Percentiles rank a stretch among this genome's conserved stretches.
Evolutionary conservation across 371 early-diverging fungal genomes (phyloP).

Genomic region (Mucor circinelloides): DNA sequence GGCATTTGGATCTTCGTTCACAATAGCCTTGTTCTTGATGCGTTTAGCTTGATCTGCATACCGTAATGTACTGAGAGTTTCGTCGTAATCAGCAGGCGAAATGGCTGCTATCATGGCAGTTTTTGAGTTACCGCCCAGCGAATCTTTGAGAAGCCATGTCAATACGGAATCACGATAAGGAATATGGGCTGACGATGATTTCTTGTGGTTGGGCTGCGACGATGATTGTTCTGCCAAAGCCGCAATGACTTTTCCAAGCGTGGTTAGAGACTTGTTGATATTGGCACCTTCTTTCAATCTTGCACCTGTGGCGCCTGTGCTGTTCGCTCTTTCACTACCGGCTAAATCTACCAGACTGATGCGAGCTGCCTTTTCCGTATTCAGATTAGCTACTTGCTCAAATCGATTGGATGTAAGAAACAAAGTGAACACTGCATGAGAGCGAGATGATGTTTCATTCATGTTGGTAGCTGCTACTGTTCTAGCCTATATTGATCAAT

Average conservation of each 20-base stretch:
- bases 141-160: conserved; percentile 92
- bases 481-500: conserved; percentile 47
- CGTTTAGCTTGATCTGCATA: conserved; percentile 92
- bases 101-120: conserved; percentile 90
- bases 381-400: conserved; percentile 55
- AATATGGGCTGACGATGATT: conserved; percentile 40
- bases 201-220: conserved; percentile 2
- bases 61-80: conserved; percentile 90
- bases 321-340: conserved; percentile 92
- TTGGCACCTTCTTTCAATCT: conserved; percentile 96
- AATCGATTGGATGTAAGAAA: conserved; percentile 65
- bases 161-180: conserved; percentile 88
- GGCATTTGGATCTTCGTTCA: conserved; percentile 87
- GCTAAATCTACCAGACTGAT: conserved; percentile 82
- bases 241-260: conserved; percentile 95
- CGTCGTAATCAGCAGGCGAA: conserved; percentile 76
- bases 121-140: conserved; percentile 89
- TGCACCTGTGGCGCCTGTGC: conserved; percentile 91
- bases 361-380: conserved; percentile 71
- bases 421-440: conserved; percentile 92
- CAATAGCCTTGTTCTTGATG: conserved; percentile 85
- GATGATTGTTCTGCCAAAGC: conserved; percentile 78
- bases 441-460: conserved; percentile 90
- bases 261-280: conserved; percentile 95
- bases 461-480: conserved; percentile 93